Evolutionary conservation across 495 filamentous ascomycete genomes (phyloP).

Genomic region (Clavariopsis aquatica): DNA sequence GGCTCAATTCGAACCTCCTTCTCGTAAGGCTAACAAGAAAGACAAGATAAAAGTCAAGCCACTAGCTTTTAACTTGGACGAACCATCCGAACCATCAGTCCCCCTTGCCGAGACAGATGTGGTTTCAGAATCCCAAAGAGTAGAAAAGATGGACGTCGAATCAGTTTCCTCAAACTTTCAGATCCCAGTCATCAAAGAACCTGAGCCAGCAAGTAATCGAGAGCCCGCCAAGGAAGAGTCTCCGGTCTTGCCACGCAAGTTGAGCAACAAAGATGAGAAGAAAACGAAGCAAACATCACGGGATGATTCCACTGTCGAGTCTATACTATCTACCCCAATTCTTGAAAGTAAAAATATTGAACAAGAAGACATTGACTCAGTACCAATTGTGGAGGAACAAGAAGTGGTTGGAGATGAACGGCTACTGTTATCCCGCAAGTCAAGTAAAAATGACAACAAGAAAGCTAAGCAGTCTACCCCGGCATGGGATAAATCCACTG

Average conservation of each 20-base stretch:
- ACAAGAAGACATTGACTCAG: neutral
- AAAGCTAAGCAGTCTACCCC: slow-evolving; percentile 16
- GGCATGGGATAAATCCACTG: neutral
- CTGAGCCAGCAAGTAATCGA: neutral
- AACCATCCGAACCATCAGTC: neutral
- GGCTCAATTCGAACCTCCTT: slow-evolving; percentile 12
- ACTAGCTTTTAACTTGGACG: neutral
- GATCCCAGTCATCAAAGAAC: neutral
- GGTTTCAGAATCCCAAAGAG: neutral
- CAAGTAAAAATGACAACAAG: slow-evolving; percentile 27
- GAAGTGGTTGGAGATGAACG: neutral
- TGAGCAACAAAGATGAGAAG: slow-evolving; percentile 30
- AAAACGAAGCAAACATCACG: slow-evolving; percentile 12
- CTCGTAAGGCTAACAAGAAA: slow-evolving; percentile 24
- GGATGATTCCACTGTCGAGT: neutral
- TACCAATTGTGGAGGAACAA: neutral
- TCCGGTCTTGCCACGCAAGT: slow-evolving; percentile 13
- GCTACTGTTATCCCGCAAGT: slow-evolving; percentile 15
- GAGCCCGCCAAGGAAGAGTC: neutral
- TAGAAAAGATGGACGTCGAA: neutral
- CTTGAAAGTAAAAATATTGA: neutral
- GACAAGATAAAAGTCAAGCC: slow-evolving; percentile 19
- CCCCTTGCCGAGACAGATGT: no score
- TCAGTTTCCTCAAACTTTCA: neutral
- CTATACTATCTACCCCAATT: neutral